Conservation (phyloP, 345 rosid genomes). For the Gossypium thurberi region DNA sequence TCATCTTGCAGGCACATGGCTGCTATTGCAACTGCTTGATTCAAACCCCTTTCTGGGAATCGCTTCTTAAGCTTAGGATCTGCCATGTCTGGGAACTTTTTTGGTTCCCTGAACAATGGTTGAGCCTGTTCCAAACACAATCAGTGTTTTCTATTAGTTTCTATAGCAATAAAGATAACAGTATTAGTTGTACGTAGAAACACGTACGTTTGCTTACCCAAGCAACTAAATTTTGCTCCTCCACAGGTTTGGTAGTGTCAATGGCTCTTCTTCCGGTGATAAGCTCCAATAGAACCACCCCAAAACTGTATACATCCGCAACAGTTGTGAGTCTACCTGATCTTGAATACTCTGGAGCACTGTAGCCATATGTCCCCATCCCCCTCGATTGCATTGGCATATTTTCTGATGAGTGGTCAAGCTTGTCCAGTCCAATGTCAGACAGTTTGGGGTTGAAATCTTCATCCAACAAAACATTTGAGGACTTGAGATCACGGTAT, state of each 20-base stretch:
- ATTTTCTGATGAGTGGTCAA: background rate
- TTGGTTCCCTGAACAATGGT: constrained; percentile 65
- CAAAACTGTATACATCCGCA: constrained; percentile 3
- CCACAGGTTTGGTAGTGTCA: constrained; percentile 56
- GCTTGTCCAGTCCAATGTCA: constrained; percentile 4
- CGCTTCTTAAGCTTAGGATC: constrained; percentile 49
- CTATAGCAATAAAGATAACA: too few species aligned
- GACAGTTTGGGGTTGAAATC: background rate
- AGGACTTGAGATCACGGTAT: background rate
- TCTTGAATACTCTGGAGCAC: background rate
- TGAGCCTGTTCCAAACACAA: constrained; percentile 36
- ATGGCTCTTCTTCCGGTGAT: constrained; percentile 49
- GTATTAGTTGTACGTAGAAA: background rate
- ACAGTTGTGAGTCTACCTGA: background rate
- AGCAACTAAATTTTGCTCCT: constrained; percentile 69
- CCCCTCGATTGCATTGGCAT: background rate
- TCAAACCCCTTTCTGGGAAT: constrained; percentile 64
- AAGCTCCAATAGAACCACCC: background rate
- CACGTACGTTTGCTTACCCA: constrained; percentile 44
- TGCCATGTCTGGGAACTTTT: constrained; percentile 62
- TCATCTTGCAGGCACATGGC: constrained; percentile 90
- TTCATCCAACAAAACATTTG: background rate
- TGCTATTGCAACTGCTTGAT: constrained; percentile 81
- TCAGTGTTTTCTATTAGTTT: too few species aligned
- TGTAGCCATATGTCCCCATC: background rate